A percentile compares a stretch with the other conserved stretches of the same genome.
These are phyloP conservation scores for Xylariaceae sp. DNA, from an alignment of 2,329 filamentous ascomycete species.

Conservation along the genomic window DNA sequence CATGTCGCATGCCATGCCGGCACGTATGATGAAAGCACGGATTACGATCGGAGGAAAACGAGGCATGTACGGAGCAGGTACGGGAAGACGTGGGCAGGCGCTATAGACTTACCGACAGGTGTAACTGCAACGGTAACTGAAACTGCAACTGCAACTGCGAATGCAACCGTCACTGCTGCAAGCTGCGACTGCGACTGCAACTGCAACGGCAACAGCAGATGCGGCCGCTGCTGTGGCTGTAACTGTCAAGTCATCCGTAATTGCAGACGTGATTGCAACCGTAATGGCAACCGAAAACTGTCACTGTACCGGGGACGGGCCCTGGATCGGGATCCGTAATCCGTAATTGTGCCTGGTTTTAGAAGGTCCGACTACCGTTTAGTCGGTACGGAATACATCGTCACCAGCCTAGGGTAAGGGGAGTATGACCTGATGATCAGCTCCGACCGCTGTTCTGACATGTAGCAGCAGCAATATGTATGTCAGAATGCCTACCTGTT, in stretches of 20 bases:
- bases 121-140: background rate
- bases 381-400: background rate
- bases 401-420: background rate
- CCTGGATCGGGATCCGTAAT: background rate
- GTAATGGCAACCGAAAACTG: background rate
- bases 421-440: background rate
- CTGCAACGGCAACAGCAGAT: too few species aligned
- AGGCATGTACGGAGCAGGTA: too few species aligned
- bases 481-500: too few species aligned
- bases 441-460: slow-evolving; percentile 15
- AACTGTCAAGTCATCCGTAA: too few species aligned
- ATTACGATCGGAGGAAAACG: background rate
- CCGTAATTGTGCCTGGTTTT: too few species aligned
- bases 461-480: background rate
- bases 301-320: background rate
- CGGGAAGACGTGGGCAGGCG: too few species aligned
- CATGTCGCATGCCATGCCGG: background rate
- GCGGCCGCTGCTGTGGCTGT: too few species aligned
- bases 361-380: too few species aligned
- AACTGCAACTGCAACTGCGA: background rate
- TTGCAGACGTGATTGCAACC: too few species aligned
- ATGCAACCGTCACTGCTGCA: too few species aligned
- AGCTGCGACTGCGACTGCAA: too few species aligned
- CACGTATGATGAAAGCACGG: background rate
- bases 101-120: background rate